Conservation (phyloP, 176 grass and related monocot species). For the Microstegium vimineum region DNA sequence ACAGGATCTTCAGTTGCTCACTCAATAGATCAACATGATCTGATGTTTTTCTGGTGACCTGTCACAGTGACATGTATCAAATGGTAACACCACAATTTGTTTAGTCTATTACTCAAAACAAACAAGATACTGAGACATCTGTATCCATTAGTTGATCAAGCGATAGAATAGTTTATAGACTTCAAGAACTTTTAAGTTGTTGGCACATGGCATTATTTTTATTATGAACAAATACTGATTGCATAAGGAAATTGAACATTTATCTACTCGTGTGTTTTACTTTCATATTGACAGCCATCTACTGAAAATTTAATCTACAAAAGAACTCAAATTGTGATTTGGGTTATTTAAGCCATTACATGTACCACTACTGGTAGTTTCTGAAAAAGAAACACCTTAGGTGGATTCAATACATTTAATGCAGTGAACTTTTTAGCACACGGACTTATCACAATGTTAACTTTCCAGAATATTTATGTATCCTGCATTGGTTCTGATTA, state of each 20-base stretch:
- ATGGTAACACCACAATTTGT: conserved; percentile 8
- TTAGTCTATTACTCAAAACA: neutral
- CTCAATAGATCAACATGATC: conserved; percentile 62
- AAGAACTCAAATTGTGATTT: neutral
- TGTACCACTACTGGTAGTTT: neutral
- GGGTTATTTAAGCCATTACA: neutral
- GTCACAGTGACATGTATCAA: conserved; percentile 24
- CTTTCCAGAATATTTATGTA: neutral
- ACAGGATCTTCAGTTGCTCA: conserved; percentile 82
- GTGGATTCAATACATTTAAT: neutral
- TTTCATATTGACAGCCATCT: neutral
- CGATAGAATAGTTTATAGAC: neutral
- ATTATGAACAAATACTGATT: neutral
- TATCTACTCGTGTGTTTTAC: neutral
- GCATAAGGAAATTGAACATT: neutral
- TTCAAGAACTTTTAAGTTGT: neutral
- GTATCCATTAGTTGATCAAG: neutral
- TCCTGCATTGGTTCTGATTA: neutral
- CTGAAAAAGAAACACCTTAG: neutral
- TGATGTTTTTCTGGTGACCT: conserved; percentile 54
- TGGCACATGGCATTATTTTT: neutral
- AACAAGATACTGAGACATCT: neutral
- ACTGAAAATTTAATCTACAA: neutral
- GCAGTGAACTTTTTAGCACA: neutral
- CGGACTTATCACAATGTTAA: neutral